phyloP scores from a whole-genome alignment of 2,329 filamentous ascomycete species.

The Colletotrichum sp. region DNA sequence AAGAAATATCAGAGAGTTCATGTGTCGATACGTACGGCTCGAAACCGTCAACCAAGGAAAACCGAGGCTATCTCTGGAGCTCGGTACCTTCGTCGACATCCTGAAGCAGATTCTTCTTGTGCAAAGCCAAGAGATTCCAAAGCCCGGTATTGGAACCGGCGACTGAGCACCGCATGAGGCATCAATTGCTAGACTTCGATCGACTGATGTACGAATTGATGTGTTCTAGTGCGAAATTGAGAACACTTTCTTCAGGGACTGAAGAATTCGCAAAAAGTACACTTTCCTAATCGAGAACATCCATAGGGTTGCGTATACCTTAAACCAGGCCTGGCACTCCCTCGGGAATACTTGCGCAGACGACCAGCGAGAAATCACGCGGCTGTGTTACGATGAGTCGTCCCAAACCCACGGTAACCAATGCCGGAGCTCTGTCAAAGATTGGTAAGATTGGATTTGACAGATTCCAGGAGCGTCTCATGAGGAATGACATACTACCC shows the following conservation, averaged over 20 bases:
- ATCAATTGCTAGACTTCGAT: background rate
- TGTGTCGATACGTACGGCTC: background rate
- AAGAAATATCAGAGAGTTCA: background rate
- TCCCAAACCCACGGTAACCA: background rate
- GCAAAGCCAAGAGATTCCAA: background rate
- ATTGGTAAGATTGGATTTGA: background rate
- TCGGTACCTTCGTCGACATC: background rate
- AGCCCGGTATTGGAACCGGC: background rate
- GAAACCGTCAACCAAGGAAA: background rate
- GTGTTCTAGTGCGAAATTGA: background rate
- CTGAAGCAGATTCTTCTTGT: background rate
- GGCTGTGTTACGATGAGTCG: background rate
- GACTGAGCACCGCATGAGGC: background rate
- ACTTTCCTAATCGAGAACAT: background rate
- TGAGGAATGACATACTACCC: background rate
- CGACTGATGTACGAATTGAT: background rate
- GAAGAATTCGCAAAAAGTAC: background rate
- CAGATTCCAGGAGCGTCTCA: background rate
- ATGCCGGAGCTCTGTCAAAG: background rate
- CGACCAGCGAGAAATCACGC: background rate
- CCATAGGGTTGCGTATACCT: background rate
- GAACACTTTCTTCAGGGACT: fast-evolving
- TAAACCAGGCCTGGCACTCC: background rate
- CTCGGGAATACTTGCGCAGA: fast-evolving
- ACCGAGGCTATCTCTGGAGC: background rate